Evolutionary conservation across 2,329 filamentous ascomycete species (phyloP).

Genomic region (Amauroascus verrucosus): DNA sequence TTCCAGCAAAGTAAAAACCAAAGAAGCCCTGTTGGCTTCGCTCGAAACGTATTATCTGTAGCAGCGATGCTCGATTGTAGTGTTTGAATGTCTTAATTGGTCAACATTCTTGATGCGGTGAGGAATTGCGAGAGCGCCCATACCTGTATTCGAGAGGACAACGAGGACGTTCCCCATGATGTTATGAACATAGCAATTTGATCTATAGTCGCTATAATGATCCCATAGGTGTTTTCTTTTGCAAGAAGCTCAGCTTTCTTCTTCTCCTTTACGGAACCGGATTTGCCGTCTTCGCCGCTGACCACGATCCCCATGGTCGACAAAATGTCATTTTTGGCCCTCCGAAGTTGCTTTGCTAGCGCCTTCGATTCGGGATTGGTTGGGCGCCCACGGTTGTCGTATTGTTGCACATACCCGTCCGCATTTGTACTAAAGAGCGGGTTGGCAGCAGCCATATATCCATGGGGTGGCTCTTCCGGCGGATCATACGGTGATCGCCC

Average conservation of each 20-base stretch:
- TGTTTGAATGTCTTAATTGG: constrained; percentile 35
- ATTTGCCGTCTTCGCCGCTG: constrained; percentile 32
- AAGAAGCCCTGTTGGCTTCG: constrained; percentile 25
- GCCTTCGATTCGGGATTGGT: constrained; percentile 35
- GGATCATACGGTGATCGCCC: constrained; percentile 39
- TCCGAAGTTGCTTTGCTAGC: constrained; percentile 32
- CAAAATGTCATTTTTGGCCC: constrained; percentile 43
- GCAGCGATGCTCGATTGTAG: constrained; percentile 30
- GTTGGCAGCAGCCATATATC: constrained; percentile 13
- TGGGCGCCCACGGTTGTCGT: constrained; percentile 40
- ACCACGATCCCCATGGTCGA: constrained; percentile 42
- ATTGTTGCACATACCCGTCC: constrained; percentile 39
- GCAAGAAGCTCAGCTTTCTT: constrained; percentile 31
- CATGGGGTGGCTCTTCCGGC: constrained; percentile 25
- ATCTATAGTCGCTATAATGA: constrained; percentile 34
- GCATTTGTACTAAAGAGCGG: constrained; percentile 25
- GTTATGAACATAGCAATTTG: constrained; percentile 34
- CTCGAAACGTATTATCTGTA: constrained; percentile 31
- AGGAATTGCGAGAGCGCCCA: constrained; percentile 2
- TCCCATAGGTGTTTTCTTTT: constrained; percentile 36
- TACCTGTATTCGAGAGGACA: constrained; percentile 33
- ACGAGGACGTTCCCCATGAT: constrained; percentile 34
- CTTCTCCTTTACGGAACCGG: constrained; percentile 29
- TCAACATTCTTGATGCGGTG: no score
- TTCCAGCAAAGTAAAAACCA: constrained; percentile 34